Evolutionary conservation across 23 red algal species (phyloP).

Genomic region (Gracilaria gracilis): DNA sequence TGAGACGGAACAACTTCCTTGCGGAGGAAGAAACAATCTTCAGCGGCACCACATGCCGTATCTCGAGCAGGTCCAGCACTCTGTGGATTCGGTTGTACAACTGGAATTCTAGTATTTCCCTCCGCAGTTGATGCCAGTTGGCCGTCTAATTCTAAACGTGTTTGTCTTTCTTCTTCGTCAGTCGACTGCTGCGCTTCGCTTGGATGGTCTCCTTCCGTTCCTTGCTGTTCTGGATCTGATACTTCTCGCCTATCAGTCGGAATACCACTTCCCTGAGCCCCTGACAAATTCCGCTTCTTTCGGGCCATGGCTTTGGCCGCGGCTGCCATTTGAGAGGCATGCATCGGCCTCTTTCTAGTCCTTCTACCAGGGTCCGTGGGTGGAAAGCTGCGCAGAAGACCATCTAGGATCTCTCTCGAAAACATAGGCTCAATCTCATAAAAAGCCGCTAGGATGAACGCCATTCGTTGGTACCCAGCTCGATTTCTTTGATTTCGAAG

Average conservation of each 20-base stretch:
- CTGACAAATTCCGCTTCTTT: not conserved
- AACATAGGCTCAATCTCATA: slow-evolving; percentile 35
- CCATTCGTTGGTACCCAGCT: slow-evolving; percentile 31
- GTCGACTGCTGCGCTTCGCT: not conserved
- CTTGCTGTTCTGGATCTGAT: not conserved
- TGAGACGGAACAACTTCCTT: slow-evolving; percentile 8
- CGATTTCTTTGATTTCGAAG: slow-evolving; percentile 47
- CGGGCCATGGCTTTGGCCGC: not conserved
- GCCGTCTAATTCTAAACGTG: not conserved
- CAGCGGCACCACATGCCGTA: not conserved
- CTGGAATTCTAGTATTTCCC: slow-evolving; percentile 6
- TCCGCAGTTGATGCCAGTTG: not conserved
- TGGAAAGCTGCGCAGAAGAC: slow-evolving; percentile 30
- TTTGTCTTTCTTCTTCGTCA: slow-evolving; percentile 11
- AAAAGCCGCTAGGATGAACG: slow-evolving; percentile 43
- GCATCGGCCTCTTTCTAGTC: not conserved
- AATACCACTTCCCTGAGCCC: not conserved
- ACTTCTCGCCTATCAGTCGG: not conserved
- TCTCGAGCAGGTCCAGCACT: not conserved
- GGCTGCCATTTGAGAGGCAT: slow-evolving; percentile 17
- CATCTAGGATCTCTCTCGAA: slow-evolving; percentile 41
- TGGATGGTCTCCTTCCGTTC: not conserved
- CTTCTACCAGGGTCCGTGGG: not conserved
- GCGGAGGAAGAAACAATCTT: slow-evolving; percentile 3
- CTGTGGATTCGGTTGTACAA: not conserved